Evolutionary conservation across 495 filamentous ascomycete species (phyloP).

Genomic region (Trichoderma orchidacearum): DNA sequence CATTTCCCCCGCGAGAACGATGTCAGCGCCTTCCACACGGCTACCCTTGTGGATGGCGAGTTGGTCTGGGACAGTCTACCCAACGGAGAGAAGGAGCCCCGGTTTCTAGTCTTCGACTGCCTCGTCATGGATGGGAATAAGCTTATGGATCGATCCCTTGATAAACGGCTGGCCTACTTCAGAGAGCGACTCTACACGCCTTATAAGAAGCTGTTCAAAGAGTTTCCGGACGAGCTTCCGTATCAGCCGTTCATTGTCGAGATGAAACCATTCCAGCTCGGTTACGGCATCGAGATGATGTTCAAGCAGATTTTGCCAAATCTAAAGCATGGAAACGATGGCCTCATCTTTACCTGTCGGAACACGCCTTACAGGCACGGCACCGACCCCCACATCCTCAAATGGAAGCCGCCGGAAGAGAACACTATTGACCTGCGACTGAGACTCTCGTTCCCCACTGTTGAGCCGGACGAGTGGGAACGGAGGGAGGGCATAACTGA

Average conservation of each 20-base stretch:
- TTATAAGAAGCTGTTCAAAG: slow-evolving; percentile 55
- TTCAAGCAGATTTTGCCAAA: slow-evolving; percentile 71
- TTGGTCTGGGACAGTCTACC: slow-evolving; percentile 64
- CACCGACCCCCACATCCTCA: slow-evolving; percentile 84
- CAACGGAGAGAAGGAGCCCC: slow-evolving; percentile 50
- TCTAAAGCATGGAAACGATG: slow-evolving; percentile 86
- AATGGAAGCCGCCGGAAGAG: slow-evolving; percentile 90
- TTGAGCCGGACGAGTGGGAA: slow-evolving; percentile 57
- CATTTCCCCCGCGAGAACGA: slow-evolving; percentile 67
- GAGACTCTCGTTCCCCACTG: slow-evolving; percentile 56
- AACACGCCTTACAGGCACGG: slow-evolving; percentile 73
- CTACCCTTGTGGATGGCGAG: slow-evolving; percentile 86
- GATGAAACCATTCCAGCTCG: slow-evolving; percentile 75
- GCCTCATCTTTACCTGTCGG: slow-evolving; percentile 90
- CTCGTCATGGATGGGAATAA: slow-evolving; percentile 65
- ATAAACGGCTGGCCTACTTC: slow-evolving; percentile 83
- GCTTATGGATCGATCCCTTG: slow-evolving; percentile 64
- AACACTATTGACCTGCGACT: slow-evolving; percentile 90
- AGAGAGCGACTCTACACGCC: slow-evolving; percentile 65
- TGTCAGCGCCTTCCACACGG: slow-evolving; percentile 52
- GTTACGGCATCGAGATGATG: slow-evolving; percentile 83
- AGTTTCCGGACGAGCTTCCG: slow-evolving; percentile 53
- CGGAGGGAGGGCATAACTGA: slow-evolving; percentile 43
- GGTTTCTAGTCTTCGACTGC: slow-evolving; percentile 88
- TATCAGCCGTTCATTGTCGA: slow-evolving; percentile 68